A percentile compares a stretch with the other conserved stretches of the same genome.
phyloP scores from a whole-genome alignment of 768 basidiomycete species.

The Leccinum ochraceum region DNA sequence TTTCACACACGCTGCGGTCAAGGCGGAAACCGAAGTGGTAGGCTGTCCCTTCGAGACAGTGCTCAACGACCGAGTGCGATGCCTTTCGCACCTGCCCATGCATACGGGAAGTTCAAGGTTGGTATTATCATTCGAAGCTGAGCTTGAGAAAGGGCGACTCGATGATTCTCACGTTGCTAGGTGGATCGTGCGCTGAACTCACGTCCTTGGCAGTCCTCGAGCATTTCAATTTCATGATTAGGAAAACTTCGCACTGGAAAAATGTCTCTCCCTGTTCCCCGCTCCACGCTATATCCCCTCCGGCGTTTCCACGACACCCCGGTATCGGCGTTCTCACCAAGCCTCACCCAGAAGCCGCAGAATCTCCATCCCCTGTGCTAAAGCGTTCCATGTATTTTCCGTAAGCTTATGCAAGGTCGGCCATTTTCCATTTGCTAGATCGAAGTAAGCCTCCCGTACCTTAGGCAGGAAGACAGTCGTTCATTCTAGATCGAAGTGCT shows the following conservation, averaged over 20 bases:
- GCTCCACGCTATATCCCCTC: not conserved
- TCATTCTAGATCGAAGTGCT: not conserved
- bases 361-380: slow-evolving; percentile 8
- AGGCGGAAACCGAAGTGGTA: too few relatives aligned
- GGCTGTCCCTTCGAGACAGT: too few relatives aligned
- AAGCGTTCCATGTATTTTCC: slow-evolving; percentile 3
- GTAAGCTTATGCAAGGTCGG: slow-evolving; percentile 15
- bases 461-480: too few relatives aligned
- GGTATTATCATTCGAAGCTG: slow-evolving; percentile 19
- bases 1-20: not conserved
- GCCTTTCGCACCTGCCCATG: slow-evolving; percentile 10
- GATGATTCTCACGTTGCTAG: slow-evolving; percentile 11
- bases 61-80: not conserved
- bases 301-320: slow-evolving; percentile 4
- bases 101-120: not conserved
- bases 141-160: slow-evolving; percentile 16
- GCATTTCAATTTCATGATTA: slow-evolving; percentile 7
- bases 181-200: not conserved
- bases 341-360: slow-evolving; percentile 13
- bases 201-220: not conserved
- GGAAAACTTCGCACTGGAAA: slow-evolving; percentile 3
- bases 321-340: slow-evolving; percentile 15
- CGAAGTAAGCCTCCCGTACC: too few relatives aligned
- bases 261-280: not conserved
- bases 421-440: not conserved